Conservation (phyloP, 2,329 filamentous ascomycete species). For the Penicillium sclerotigenum region DNA sequence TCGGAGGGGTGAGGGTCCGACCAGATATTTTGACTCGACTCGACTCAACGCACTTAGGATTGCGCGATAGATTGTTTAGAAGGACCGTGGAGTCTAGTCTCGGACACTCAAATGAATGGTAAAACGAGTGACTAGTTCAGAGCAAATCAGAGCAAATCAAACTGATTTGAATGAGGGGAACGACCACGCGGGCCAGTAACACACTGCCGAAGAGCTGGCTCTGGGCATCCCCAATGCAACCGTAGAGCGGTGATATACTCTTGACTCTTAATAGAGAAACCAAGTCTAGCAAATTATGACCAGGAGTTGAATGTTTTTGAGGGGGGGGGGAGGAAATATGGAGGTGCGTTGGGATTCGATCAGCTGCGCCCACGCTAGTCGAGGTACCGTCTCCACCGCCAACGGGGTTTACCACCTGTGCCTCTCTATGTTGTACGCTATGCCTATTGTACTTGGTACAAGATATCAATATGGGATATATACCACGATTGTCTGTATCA, state of each 20-base stretch:
- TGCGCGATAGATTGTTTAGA: neutral
- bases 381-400: constrained; percentile 10
- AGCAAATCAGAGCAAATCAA: neutral
- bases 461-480: too few relatives aligned
- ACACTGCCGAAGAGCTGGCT: constrained; percentile 1
- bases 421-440: too few relatives aligned
- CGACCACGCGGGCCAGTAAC: constrained; percentile 7
- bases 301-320: neutral
- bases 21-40: neutral
- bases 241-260: neutral
- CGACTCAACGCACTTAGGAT: neutral
- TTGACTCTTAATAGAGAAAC: neutral
- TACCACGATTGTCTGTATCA: neutral
- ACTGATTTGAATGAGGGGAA: constrained; percentile 6
- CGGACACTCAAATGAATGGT: neutral
- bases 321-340: neutral
- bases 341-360: constrained; percentile 1
- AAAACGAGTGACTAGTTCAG: constrained; percentile 2
- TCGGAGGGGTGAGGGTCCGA: neutral
- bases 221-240: constrained; percentile 7
- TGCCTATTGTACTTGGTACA: neutral
- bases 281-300: neutral
- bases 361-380: constrained; percentile 9
- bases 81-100: neutral
- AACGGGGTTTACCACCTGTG: constrained; percentile 2